Conservation (phyloP, 2,329 filamentous ascomycete genomes). For the Nothopassalora personata region DNA sequence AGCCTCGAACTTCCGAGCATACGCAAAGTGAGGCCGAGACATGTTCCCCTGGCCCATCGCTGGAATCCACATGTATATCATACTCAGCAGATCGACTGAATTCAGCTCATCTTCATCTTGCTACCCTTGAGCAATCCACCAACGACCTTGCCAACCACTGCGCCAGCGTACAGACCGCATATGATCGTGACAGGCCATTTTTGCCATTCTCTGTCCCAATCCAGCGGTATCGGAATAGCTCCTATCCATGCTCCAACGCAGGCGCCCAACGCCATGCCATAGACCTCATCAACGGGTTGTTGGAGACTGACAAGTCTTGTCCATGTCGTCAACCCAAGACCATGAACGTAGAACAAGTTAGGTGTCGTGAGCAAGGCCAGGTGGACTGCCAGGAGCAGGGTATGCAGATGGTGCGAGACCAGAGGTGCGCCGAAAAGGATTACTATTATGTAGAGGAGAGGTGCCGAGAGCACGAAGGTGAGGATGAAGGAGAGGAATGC, state of each 20-base stretch:
- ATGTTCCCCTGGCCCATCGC: no score
- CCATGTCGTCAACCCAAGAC: constrained; percentile 69
- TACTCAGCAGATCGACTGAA: constrained; percentile 25
- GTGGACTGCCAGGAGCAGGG: constrained; percentile 73
- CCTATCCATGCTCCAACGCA: constrained; percentile 84
- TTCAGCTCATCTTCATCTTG: constrained; percentile 20
- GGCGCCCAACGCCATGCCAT: constrained; percentile 74
- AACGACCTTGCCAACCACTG: constrained; percentile 61
- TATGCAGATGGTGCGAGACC: constrained; percentile 73
- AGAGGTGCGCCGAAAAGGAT: constrained; percentile 90
- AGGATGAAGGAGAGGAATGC: constrained; percentile 64
- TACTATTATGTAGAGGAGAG: constrained; percentile 56
- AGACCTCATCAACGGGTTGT: constrained; percentile 74
- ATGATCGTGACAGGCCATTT: constrained; percentile 93
- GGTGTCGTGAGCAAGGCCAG: constrained; percentile 72
- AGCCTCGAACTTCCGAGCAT: not conserved
- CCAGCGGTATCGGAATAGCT: constrained; percentile 88
- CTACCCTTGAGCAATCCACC: constrained; percentile 49
- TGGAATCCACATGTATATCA: not conserved
- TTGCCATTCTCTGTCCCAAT: constrained; percentile 99
- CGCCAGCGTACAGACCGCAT: constrained; percentile 74
- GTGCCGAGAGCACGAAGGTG: constrained; percentile 51
- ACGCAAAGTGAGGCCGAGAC: not conserved
- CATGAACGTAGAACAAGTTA: constrained; percentile 79
- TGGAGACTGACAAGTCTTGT: constrained; percentile 61